These are phyloP conservation scores for Claviceps lovelessii DNA, from an alignment of 2,329 filamentous ascomycete genomes.

Conservation along the genomic window DNA sequence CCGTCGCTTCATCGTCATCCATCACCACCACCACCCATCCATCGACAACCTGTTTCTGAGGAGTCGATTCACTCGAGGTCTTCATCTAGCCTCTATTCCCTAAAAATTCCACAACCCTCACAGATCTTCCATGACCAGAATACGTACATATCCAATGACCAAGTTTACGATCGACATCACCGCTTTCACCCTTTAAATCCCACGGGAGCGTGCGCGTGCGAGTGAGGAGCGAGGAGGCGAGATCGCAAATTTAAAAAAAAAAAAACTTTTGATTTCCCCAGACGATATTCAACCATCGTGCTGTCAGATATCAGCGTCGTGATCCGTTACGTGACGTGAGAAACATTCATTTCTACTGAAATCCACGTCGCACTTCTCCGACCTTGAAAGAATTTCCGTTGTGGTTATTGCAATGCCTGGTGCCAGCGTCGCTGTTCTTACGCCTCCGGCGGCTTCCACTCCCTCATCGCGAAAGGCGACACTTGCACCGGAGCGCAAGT, in stretches of 20 bases:
- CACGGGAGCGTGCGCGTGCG: constrained; percentile 52
- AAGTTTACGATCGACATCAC: constrained; percentile 33
- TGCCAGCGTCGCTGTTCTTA: constrained; percentile 50
- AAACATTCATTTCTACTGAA: constrained; percentile 7
- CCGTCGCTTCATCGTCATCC: constrained; percentile 8
- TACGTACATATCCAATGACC: constrained; percentile 37
- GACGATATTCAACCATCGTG: constrained; percentile 48
- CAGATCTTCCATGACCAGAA: constrained; percentile 28
- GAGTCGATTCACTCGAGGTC: constrained; percentile 14
- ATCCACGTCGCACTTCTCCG: constrained; percentile 10
- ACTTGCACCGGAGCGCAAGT: constrained; percentile 83
- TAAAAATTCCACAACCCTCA: constrained; percentile 12
- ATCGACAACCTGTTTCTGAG: constrained; percentile 14
- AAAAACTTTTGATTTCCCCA: constrained; percentile 13
- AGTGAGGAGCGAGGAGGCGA: constrained; percentile 36
- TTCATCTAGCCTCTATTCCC: constrained; percentile 16
- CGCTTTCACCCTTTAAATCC: constrained; percentile 56
- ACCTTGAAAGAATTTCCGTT: constrained; percentile 15
- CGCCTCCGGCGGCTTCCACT: constrained; percentile 51
- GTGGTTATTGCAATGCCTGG: constrained; percentile 48
- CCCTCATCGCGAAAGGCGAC: constrained; percentile 62
- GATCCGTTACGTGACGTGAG: constrained; percentile 12
- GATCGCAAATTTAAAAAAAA: constrained; percentile 15
- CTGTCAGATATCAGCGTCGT: constrained; percentile 20
- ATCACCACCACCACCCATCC: constrained; percentile 9